Conservation (phyloP, 148 eudicot species). For the Hydrangea macrophylla region DNA sequence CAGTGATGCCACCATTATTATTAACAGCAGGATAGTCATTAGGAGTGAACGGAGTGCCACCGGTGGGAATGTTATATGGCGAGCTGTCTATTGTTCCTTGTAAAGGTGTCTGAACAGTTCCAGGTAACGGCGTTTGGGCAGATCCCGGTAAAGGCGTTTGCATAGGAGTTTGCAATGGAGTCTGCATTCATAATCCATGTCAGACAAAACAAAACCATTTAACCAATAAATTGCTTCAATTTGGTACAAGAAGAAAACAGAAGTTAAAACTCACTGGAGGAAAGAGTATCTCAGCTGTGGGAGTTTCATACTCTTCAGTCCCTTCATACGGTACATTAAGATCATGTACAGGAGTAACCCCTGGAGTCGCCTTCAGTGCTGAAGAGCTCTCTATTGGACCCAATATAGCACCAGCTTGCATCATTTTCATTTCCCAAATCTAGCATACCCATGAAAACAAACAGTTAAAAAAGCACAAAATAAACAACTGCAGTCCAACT, state of each 20-base stretch:
- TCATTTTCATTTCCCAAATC: conserved; percentile 96
- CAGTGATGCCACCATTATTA: conserved; percentile 41
- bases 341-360: conserved; percentile 86
- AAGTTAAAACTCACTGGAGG: conserved; percentile 63
- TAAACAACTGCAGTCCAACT: conserved; percentile 12
- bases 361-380: conserved; percentile 34
- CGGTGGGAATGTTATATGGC: conserved; percentile 75
- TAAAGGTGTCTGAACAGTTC: conserved; percentile 49
- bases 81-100: conserved; percentile 73
- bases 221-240: background rate
- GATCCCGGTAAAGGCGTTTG: conserved; percentile 74
- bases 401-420: conserved; percentile 78
- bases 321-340: conserved; percentile 97
- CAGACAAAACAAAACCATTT: background rate
- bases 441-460: no score
- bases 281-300: conserved; percentile 93
- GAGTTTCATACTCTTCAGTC: conserved; percentile 91
- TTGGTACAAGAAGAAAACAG: background rate
- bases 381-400: conserved; percentile 72
- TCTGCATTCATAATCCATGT: conserved; percentile 30
- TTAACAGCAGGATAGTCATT: conserved; percentile 56
- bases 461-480: conserved; percentile 14
- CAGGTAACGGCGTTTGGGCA: conserved; percentile 46
- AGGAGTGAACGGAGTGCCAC: conserved; percentile 57
- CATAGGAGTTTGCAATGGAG: conserved; percentile 75